A percentile compares a stretch with the other conserved stretches of the same genome.
Conservation (phyloP, 495 filamentous ascomycete genomes). For the Tuber microsphaerosporum region DNA sequence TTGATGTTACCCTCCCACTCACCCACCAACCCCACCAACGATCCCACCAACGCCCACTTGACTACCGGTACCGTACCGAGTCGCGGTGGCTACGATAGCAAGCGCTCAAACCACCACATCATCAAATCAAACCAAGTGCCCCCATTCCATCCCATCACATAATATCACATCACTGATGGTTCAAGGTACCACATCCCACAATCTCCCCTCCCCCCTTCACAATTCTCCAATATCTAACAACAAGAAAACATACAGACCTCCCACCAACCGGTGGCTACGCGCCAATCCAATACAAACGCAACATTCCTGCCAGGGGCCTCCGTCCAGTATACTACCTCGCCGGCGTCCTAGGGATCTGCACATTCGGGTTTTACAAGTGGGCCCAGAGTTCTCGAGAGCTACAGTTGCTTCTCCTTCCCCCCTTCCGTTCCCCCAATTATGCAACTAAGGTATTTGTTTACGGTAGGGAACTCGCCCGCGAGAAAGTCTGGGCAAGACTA, state of each 20-base stretch:
- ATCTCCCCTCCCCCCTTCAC: background rate
- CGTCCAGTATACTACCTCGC: slow-evolving; percentile 68
- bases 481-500: slow-evolving; percentile 96
- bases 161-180: slow-evolving; percentile 23
- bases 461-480: slow-evolving; percentile 77
- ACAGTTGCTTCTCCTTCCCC: slow-evolving; percentile 56
- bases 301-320: slow-evolving; percentile 87
- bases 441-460: slow-evolving; percentile 10
- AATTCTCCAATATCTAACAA: background rate
- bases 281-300: slow-evolving; percentile 96
- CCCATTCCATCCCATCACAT: background rate
- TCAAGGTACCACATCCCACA: slow-evolving; percentile 26
- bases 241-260: slow-evolving; percentile 57
- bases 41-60: background rate
- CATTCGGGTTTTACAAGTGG: slow-evolving; percentile 79
- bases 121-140: slow-evolving; percentile 8
- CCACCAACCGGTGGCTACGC: slow-evolving; percentile 89
- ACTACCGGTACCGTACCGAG: background rate
- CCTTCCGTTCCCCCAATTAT: slow-evolving; percentile 5
- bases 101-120: slow-evolving; percentile 2
- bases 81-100: background rate
- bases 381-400: slow-evolving; percentile 72
- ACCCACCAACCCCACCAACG: slow-evolving; percentile 9
- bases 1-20: slow-evolving; percentile 18
- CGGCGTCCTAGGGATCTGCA: slow-evolving; percentile 66